Conservation (phyloP, 73 alveolate genomes). For the Tetrahymena elliotti region DNA sequence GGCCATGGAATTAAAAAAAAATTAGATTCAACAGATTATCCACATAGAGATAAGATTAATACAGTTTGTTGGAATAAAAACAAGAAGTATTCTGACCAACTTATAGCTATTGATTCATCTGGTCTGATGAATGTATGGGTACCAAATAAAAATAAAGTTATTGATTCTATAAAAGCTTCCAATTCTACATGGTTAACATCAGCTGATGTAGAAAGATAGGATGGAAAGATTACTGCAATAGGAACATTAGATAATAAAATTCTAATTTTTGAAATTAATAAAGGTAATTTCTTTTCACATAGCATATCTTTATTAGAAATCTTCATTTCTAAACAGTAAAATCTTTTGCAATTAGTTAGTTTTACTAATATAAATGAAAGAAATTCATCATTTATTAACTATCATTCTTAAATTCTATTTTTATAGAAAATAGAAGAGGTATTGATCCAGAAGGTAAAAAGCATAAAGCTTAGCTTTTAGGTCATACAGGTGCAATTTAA, state of each 20-base stretch:
- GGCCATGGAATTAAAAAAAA: neutral
- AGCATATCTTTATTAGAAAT: no score
- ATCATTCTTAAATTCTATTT: no score
- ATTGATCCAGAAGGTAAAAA: constrained; percentile 26
- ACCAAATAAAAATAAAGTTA: constrained; percentile 20
- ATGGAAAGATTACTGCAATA: constrained; percentile 33
- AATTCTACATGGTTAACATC: constrained; percentile 33
- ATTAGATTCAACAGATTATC: neutral
- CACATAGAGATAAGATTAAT: neutral
- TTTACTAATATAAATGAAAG: no score
- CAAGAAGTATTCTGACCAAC: constrained; percentile 12
- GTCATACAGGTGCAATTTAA: constrained; percentile 39
- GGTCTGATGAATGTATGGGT: constrained; percentile 41
- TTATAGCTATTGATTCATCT: constrained; percentile 32
- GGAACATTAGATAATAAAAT: constrained; percentile 43
- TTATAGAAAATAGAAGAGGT: constrained; percentile 12
- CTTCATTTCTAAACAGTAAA: no score
- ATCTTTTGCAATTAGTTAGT: no score
- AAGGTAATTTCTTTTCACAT: neutral
- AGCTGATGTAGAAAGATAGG: constrained; percentile 37
- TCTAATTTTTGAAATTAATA: constrained; percentile 32
- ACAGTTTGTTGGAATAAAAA: constrained; percentile 35
- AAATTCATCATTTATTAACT: neutral
- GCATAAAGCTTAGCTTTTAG: constrained; percentile 28
- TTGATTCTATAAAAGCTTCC: constrained; percentile 25